A percentile compares a stretch with the other conserved stretches of the same genome.
Conservation (phyloP, 2,329 filamentous ascomycete genomes). For the Podosphaera fusca region DNA sequence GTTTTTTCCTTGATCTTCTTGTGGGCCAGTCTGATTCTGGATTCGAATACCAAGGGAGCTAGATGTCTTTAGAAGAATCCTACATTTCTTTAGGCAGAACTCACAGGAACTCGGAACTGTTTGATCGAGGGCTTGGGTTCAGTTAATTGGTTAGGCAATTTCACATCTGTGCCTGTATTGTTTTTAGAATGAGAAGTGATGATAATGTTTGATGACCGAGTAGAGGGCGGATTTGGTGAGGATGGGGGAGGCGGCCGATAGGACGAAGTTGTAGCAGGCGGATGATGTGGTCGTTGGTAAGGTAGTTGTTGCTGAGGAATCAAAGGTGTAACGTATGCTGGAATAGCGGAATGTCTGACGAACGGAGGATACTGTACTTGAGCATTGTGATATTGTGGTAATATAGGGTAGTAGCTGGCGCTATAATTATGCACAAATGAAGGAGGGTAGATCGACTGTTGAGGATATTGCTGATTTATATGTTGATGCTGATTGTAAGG, state of each 20-base stretch:
- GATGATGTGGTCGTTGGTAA: constrained; percentile 27
- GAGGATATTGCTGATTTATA: constrained; percentile 16
- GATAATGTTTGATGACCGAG: constrained; percentile 12
- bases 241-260: constrained; percentile 25
- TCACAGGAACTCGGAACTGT: constrained; percentile 28
- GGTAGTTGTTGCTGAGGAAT: constrained; percentile 10
- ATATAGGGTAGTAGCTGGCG: constrained; percentile 27
- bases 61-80: constrained; percentile 11
- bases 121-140: constrained; percentile 9
- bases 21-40: constrained; percentile 28
- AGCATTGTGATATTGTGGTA: constrained; percentile 33
- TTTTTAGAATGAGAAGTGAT: constrained; percentile 20
- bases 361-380: constrained; percentile 20
- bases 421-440: constrained; percentile 27
- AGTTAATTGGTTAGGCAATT: constrained; percentile 11
- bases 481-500: constrained; percentile 17
- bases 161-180: constrained; percentile 19
- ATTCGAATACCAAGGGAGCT: constrained; percentile 35
- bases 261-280: constrained; percentile 30
- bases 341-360: constrained; percentile 27
- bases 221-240: constrained; percentile 20
- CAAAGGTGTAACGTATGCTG: constrained; percentile 26
- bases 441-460: constrained; percentile 18
- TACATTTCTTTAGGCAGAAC: constrained; percentile 12
- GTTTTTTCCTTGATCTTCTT: constrained; percentile 20